Evolutionary conservation across 352 stramenopile species (phyloP).

Genomic region (Phytophthora nicotianae): DNA sequence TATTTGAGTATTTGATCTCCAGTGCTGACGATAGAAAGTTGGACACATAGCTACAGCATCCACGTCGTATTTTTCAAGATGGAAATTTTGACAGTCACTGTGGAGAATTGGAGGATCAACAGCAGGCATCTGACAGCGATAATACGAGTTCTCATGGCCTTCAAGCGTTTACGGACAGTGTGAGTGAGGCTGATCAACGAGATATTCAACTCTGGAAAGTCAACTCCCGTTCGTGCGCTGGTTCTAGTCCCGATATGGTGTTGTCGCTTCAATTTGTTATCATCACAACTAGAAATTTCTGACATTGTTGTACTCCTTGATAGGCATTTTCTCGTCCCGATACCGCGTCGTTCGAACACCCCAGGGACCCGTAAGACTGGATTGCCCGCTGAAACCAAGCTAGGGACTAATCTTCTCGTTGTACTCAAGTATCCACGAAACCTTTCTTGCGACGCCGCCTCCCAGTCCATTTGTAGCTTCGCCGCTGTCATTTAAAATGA

Average conservation of each 20-base stretch:
- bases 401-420: slow-evolving; percentile 12
- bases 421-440: slow-evolving; percentile 7
- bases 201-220: slow-evolving; percentile 14
- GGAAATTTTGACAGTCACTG: slow-evolving; percentile 1
- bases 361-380: slow-evolving; percentile 15
- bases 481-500: slow-evolving; percentile 40
- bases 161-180: slow-evolving; percentile 4
- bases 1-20: not conserved
- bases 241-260: slow-evolving; percentile 22
- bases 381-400: not conserved
- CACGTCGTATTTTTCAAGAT: slow-evolving; percentile 2
- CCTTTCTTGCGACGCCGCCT: not conserved
- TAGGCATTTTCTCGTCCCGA: slow-evolving; percentile 18
- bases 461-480: slow-evolving; percentile 19
- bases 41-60: slow-evolving; percentile 5
- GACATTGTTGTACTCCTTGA: not conserved
- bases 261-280: not conserved
- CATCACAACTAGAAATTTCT: not conserved
- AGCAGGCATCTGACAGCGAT: slow-evolving; percentile 4
- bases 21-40: slow-evolving; percentile 3
- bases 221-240: slow-evolving; percentile 8
- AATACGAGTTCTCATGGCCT: not conserved
- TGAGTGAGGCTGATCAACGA: not conserved
- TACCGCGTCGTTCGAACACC: not conserved
- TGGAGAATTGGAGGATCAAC: slow-evolving; percentile 6